These are phyloP conservation scores for Malbranchea cinnamomea DNA, from an alignment of 2,329 filamentous ascomycete genomes.

Conservation along the genomic window DNA sequence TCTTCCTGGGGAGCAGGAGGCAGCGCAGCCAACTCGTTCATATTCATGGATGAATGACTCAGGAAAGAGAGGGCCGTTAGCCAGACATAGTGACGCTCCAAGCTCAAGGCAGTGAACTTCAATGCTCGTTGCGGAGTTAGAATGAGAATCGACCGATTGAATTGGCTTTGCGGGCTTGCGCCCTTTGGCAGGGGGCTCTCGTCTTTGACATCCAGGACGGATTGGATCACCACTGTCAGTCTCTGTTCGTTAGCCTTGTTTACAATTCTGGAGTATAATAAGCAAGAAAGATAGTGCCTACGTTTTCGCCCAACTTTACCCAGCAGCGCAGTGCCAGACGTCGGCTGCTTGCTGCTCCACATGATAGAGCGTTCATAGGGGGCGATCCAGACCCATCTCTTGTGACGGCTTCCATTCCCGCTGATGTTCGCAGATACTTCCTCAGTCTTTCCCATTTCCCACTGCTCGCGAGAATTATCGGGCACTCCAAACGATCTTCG, in stretches of 20 bases:
- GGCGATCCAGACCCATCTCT: slow-evolving; percentile 96
- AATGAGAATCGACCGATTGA: slow-evolving; percentile 90
- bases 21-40: slow-evolving; percentile 54
- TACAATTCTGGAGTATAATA: too few species aligned
- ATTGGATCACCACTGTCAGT: slow-evolving; percentile 74
- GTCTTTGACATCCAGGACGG: slow-evolving; percentile 91
- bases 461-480: slow-evolving; percentile 19
- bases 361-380: slow-evolving; percentile 92
- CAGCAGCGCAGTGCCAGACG: slow-evolving; percentile 70
- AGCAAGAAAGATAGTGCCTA: too few species aligned
- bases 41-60: slow-evolving; percentile 69
- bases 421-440: slow-evolving; percentile 57
- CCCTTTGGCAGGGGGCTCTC: slow-evolving; percentile 74
- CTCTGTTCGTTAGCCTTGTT: too few species aligned
- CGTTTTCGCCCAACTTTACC: slow-evolving; percentile 90
- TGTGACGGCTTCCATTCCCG: slow-evolving; percentile 59
- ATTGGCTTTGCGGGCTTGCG: slow-evolving; percentile 39
- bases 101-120: slow-evolving; percentile 76
- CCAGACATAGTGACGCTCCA: slow-evolving; percentile 89
- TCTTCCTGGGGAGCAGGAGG: slow-evolving; percentile 37
- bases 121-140: slow-evolving; percentile 83
- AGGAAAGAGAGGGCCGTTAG: slow-evolving; percentile 88
- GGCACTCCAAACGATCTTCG: slow-evolving; percentile 76
- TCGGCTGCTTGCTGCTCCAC: slow-evolving; percentile 97
- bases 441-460: slow-evolving; percentile 41